Percentiles rank a stretch among this genome's conserved stretches.
Evolutionary conservation across 169 alveolate genomes (phyloP).

Genomic region (Cryptosporidium viatorum): DNA sequence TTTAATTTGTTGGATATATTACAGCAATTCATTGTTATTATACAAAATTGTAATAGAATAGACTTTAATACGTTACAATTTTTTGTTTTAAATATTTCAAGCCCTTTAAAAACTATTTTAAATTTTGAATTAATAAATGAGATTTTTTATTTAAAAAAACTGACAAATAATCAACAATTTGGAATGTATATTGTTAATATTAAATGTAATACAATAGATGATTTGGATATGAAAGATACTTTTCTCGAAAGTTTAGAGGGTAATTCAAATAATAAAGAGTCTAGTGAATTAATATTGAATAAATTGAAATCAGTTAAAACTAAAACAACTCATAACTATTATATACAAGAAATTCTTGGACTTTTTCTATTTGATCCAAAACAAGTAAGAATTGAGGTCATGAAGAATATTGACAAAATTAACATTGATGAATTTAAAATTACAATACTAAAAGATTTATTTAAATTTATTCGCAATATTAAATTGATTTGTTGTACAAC

Average conservation of each 20-base stretch:
- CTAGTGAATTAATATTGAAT: not conserved
- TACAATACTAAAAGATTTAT: slow-evolving; percentile 16
- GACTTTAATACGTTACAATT: slow-evolving; percentile 34
- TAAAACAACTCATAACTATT: slow-evolving; percentile 32
- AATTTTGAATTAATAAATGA: slow-evolving; percentile 34
- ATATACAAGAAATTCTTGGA: slow-evolving; percentile 52
- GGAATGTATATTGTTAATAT: slow-evolving; percentile 18
- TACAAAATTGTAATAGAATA: not conserved
- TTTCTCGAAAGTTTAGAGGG: not conserved
- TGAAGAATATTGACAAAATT: slow-evolving; percentile 18
- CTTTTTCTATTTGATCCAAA: slow-evolving; percentile 32
- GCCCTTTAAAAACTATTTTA: slow-evolving; percentile 36
- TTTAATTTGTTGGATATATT: not conserved
- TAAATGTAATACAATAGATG: not conserved
- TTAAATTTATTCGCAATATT: slow-evolving; percentile 18
- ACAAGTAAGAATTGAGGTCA: slow-evolving; percentile 45
- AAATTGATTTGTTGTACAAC: slow-evolving; percentile 13
- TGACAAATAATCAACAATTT: not conserved
- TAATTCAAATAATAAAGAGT: not conserved
- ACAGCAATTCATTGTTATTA: not conserved
- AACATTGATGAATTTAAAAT: slow-evolving; percentile 18
- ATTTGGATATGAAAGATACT: not conserved
- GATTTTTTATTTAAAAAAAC: slow-evolving; percentile 3
- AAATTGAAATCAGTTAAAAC: not conserved
- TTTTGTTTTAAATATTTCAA: slow-evolving; percentile 1